A percentile compares a stretch with the other conserved stretches of the same genome.
Evolutionary conservation across 2,329 filamentous ascomycete species (phyloP).

Genomic region (Fusarium sulawesiense): DNA sequence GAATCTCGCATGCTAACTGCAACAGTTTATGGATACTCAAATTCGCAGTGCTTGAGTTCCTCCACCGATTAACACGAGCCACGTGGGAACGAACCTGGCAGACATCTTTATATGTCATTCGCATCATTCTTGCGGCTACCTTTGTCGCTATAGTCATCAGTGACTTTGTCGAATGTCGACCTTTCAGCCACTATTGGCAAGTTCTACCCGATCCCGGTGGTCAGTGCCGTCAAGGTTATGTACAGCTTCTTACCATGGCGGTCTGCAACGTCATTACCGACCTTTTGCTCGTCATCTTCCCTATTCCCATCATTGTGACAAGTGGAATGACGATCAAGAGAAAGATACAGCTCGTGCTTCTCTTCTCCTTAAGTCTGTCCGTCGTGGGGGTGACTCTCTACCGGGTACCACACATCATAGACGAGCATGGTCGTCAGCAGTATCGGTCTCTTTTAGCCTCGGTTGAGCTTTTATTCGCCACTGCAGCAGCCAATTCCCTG

Average conservation of each 20-base stretch:
- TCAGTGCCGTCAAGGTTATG: slow-evolving; percentile 86
- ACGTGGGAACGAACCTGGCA: slow-evolving; percentile 86
- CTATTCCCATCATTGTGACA: slow-evolving; percentile 85
- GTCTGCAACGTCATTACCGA: slow-evolving; percentile 89
- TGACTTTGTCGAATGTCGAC: slow-evolving; percentile 84
- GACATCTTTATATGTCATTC: slow-evolving; percentile 75
- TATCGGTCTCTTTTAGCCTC: slow-evolving; percentile 90
- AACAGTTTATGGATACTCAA: slow-evolving; percentile 91
- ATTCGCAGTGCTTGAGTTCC: slow-evolving; percentile 88
- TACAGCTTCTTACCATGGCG: slow-evolving; percentile 91
- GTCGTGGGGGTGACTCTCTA: slow-evolving; percentile 84
- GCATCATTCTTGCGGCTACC: slow-evolving; percentile 80
- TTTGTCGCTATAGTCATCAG: slow-evolving; percentile 85
- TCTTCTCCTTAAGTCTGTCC: slow-evolving; percentile 87
- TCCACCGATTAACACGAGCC: slow-evolving; percentile 83
- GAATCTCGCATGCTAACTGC: slow-evolving; percentile 44
- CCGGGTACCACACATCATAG: slow-evolving; percentile 82
- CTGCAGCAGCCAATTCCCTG: slow-evolving; percentile 86
- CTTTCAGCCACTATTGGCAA: slow-evolving; percentile 81
- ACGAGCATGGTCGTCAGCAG: slow-evolving; percentile 78
- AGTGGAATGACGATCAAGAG: slow-evolving; percentile 81
- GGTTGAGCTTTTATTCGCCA: slow-evolving; percentile 88
- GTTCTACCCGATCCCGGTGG: slow-evolving; percentile 87
- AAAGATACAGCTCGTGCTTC: slow-evolving; percentile 80
- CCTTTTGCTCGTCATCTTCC: slow-evolving; percentile 85